Base-by-base conservation (phyloP, 2,329 filamentous ascomycete genomes). In the Bipolaris victoriae region DNA sequence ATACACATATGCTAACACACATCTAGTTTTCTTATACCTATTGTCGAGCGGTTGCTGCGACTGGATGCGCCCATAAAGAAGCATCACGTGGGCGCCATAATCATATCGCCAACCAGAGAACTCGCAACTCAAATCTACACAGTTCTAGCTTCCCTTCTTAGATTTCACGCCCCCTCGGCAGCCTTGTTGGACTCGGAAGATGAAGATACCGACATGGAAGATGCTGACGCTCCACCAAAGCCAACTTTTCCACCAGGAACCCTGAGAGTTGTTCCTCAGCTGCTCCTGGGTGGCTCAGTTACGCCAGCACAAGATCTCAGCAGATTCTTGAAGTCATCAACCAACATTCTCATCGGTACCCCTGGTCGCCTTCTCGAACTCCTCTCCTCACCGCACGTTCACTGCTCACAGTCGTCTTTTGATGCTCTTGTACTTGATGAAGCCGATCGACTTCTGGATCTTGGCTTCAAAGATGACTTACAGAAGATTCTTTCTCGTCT, bases 391-490 rank as follows among this genome's bases (percentile, higher is more conserved):
- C 90, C 88, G 1, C 90, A 96, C 70, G 92, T 97, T 13, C 91
- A 96, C 74, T 93, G 91, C 67, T 88, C 91, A 0, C 90, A 94
- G 60, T 92, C 91, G 1, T 91, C 91, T 0, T 98, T 99, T 65
- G 94, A 99, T 74, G 87, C 92, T 48, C 85, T 99, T 10, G 90
- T 99, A 3, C 84, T 99, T 35, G 95, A 99, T 72, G 95, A 99
- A 79, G 95, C 94, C 48, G 95, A 99, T 76, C 85, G 95, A 57
- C 80, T 99, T 24, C 82, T 99, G 10, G 95, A 99, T 77, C 83
- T 98, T 20, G 95, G 96, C 5, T 98, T 99, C 78, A 95, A 96
- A 75, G 88, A 91, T 54, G 92, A 97, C 65, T 78, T 99, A 26
- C 91, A 95, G 66, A 90, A 87, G 53, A 97, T 98, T 39, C 80